Evolutionary conservation across 257 asterid genomes (phyloP).

Genomic region (Fraxinus excelsior): DNA sequence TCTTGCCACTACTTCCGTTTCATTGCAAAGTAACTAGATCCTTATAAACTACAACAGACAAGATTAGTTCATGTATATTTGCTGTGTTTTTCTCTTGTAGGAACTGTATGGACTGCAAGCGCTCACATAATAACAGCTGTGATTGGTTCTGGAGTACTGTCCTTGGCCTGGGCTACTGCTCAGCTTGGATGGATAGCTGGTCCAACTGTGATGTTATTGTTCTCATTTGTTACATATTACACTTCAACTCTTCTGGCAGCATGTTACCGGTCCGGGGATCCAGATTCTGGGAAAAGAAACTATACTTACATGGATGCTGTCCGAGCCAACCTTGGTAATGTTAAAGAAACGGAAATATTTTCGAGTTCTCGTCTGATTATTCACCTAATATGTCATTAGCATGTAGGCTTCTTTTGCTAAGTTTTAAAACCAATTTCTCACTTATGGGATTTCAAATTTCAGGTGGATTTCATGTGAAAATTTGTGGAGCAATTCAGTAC

Average conservation of each 20-base stretch:
- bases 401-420: neutral
- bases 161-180: slow-evolving; percentile 48
- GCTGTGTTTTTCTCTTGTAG: slow-evolving; percentile 18
- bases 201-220: slow-evolving; percentile 36
- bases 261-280: slow-evolving; percentile 46
- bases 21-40: too few species aligned
- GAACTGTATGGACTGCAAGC: slow-evolving; percentile 43
- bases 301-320: slow-evolving; percentile 55
- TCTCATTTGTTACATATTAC: slow-evolving; percentile 50
- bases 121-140: slow-evolving; percentile 53
- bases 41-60: neutral
- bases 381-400: too few species aligned
- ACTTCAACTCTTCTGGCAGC: slow-evolving; percentile 47
- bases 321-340: slow-evolving; percentile 42
- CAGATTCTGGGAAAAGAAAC: slow-evolving; percentile 39
- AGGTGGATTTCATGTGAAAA: slow-evolving; percentile 51
- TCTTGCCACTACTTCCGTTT: too few species aligned
- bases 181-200: slow-evolving; percentile 56
- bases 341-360: neutral
- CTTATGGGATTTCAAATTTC: slow-evolving; percentile 9
- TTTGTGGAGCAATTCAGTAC: slow-evolving; percentile 55
- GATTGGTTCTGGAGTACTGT: slow-evolving; percentile 48
- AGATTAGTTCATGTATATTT: neutral
- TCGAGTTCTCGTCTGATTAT: too few species aligned
- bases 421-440: neutral